phyloP scores from a whole-genome alignment of 2,329 filamentous ascomycete species.

The Daldinia sp. region DNA sequence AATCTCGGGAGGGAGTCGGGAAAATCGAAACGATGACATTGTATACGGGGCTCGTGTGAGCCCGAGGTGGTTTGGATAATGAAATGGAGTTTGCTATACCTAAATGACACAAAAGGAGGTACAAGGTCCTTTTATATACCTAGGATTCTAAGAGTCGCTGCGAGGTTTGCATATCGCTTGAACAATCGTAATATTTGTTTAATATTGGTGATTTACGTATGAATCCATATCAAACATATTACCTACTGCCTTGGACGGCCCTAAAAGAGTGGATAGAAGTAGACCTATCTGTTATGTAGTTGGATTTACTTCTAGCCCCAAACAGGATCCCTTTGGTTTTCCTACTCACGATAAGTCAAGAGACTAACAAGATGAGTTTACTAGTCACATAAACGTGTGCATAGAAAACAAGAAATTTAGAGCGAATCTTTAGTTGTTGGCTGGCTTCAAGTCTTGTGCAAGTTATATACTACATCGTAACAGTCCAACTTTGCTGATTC shows the following conservation, averaged over 20 bases:
- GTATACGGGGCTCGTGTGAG: neutral
- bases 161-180: neutral
- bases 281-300: neutral
- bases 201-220: neutral
- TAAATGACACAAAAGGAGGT: neutral
- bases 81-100: neutral
- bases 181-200: neutral
- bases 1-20: conserved; percentile 14
- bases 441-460: conserved; percentile 36
- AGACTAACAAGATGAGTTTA: neutral
- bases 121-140: neutral
- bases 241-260: neutral
- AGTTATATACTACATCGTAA: conserved; percentile 43
- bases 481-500: conserved; percentile 27
- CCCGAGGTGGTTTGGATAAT: neutral
- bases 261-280: neutral
- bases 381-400: conserved; percentile 13
- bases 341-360: neutral
- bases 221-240: neutral
- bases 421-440: conserved; percentile 39
- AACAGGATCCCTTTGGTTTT: neutral
- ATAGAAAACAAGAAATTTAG: conserved; percentile 9
- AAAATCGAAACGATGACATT: conserved; percentile 19
- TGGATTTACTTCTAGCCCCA: too few species aligned
- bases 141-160: neutral